Evolutionary conservation across 208 protist species (phyloP).

Genomic region (Angomonas ambiguus): DNA sequence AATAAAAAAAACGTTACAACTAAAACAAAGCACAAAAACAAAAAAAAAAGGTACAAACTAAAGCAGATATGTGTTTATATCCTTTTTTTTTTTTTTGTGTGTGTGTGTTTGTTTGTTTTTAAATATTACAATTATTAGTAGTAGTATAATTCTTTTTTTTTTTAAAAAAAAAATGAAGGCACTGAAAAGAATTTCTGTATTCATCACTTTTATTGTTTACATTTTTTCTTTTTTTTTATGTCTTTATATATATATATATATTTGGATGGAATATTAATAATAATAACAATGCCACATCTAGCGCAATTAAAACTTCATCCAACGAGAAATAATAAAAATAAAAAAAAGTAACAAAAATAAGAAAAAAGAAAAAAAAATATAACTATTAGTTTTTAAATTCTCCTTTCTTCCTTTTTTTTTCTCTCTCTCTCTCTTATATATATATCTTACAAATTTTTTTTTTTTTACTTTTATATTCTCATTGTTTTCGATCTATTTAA

Average conservation of each 20-base stretch:
- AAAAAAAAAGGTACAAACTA: no score
- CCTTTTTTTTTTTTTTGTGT: conserved; percentile 5
- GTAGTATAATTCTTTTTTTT: not conserved
- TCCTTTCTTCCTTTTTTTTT: conserved; percentile 3
- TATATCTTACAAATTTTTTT: no score
- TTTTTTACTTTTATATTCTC: not conserved
- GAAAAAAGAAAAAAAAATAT: not conserved
- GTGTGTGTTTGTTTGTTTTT: conserved; percentile 3
- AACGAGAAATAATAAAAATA: no score
- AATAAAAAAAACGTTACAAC: no score
- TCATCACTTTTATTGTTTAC: conserved; percentile 9
- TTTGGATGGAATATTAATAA: not conserved
- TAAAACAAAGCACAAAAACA: no score
- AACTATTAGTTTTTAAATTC: no score
- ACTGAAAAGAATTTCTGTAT: not conserved
- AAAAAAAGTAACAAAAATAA: not conserved
- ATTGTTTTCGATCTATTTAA: no score
- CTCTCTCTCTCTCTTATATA: not conserved
- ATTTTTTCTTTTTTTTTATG: conserved; percentile 10
- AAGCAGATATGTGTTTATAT: not conserved
- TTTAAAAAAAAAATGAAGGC: not conserved
- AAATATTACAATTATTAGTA: not conserved
- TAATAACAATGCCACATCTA: not conserved
- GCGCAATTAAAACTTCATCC: no score
- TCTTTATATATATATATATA: not conserved